phyloP scores from a whole-genome alignment of 352 stramenopile species.

The Pilasporangium apinafurcum region DNA sequence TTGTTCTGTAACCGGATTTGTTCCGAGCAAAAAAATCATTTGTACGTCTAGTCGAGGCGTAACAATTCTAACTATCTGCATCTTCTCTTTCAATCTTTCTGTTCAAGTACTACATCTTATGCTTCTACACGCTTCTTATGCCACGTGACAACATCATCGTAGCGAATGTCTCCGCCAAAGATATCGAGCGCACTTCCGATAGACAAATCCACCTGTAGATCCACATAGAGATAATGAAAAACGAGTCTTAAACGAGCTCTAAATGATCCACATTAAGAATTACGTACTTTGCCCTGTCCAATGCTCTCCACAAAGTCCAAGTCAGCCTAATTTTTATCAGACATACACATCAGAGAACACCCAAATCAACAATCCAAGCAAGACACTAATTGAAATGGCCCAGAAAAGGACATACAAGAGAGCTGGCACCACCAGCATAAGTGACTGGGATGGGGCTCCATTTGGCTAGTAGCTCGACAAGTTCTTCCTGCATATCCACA shows the following conservation, averaged over 20 bases:
- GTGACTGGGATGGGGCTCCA: conserved; percentile 94
- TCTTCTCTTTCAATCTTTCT: too few species aligned
- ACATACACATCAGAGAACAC: not conserved
- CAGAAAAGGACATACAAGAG: conserved; percentile 39
- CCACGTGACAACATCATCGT: conserved; percentile 92
- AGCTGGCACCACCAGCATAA: conserved; percentile 94
- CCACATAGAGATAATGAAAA: too few species aligned
- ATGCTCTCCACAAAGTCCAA: conserved; percentile 92
- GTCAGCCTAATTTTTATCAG: too few species aligned
- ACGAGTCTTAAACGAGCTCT: too few species aligned
- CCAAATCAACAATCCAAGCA: not conserved
- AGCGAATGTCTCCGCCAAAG: conserved; percentile 93
- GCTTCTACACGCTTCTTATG: too few species aligned
- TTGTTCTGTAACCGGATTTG: too few species aligned
- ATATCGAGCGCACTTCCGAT: conserved; percentile 97
- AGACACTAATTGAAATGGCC: not conserved
- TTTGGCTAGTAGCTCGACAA: conserved; percentile 90
- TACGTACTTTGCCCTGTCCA: conserved; percentile 77
- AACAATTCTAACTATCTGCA: too few species aligned
- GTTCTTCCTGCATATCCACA: conserved; percentile 73
- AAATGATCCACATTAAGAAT: not conserved
- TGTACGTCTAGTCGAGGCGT: too few species aligned
- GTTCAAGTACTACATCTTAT: too few species aligned
- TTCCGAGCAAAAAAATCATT: too few species aligned
- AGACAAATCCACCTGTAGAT: conserved; percentile 90